Percentiles rank a stretch among this genome's conserved stretches.
phyloP scores from a whole-genome alignment of 768 basidiomycete species.

The Kwoniella sp. region DNA sequence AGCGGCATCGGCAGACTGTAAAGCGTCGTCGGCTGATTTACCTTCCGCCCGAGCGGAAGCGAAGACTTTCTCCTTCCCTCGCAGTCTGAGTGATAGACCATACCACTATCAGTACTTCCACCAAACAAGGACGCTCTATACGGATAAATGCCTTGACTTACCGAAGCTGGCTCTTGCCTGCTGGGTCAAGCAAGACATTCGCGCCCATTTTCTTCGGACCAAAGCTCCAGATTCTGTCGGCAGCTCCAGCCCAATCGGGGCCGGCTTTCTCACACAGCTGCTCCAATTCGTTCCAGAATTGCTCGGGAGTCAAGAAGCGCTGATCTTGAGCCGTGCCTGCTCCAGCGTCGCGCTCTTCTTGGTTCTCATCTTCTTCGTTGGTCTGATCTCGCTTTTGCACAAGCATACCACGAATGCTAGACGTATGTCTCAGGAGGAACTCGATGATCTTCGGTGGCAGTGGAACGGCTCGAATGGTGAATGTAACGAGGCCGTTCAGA shows the following conservation, averaged over 20 bases:
- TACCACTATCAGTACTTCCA: no score
- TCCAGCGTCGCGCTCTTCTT: constrained; percentile 33
- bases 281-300: constrained; percentile 77
- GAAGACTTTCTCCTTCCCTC: constrained; percentile 40
- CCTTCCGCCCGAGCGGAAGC: constrained; percentile 47
- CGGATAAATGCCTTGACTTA: no score
- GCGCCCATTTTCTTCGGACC: constrained; percentile 85
- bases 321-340: constrained; percentile 63
- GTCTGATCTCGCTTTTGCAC: constrained; percentile 54
- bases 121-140: no score
- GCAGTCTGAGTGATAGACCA: constrained; percentile 29
- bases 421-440: constrained; percentile 76
- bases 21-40: constrained; percentile 50
- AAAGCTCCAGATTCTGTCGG: constrained; percentile 81
- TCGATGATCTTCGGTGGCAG: constrained; percentile 71
- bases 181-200: constrained; percentile 79
- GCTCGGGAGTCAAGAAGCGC: constrained; percentile 67
- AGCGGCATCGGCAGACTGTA: constrained; percentile 42
- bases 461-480: constrained; percentile 79
- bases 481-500: constrained; percentile 72
- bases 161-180: constrained; percentile 52
- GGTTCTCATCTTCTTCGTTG: constrained; percentile 32
- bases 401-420: constrained; percentile 65
- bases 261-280: constrained; percentile 69
- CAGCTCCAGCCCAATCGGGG: constrained; percentile 74